Percentiles rank a stretch among this genome's conserved stretches.
Conservation (phyloP, 2,329 filamentous ascomycete species). For the Cadophora luteo-olivacea region DNA sequence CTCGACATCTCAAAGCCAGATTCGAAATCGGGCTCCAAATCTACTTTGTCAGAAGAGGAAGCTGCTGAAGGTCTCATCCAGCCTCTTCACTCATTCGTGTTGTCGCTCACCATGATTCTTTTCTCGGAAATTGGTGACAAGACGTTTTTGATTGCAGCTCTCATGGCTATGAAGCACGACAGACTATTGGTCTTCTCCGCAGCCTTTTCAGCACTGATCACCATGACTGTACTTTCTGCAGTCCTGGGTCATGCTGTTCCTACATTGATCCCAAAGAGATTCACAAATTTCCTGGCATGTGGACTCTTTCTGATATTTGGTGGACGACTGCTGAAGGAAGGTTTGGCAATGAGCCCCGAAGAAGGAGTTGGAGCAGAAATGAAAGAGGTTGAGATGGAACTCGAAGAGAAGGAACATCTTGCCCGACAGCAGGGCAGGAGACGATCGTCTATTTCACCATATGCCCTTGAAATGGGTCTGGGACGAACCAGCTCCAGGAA, state of each 20-base stretch:
- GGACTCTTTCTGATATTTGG: slow-evolving; percentile 91
- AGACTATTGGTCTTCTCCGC: slow-evolving; percentile 92
- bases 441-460: slow-evolving; percentile 73
- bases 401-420: slow-evolving; percentile 89
- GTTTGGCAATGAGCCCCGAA: slow-evolving; percentile 84
- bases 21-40: slow-evolving; percentile 46
- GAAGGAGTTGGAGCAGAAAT: slow-evolving; percentile 97
- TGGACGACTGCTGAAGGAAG: slow-evolving; percentile 82
- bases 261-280: slow-evolving; percentile 84
- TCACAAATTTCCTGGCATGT: slow-evolving; percentile 88
- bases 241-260: slow-evolving; percentile 92
- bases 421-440: slow-evolving; percentile 70
- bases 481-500: slow-evolving; percentile 67
- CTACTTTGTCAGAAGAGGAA: slow-evolving; percentile 48
- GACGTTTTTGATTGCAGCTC: slow-evolving; percentile 93
- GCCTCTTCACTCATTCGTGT: slow-evolving; percentile 85
- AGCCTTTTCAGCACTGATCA: slow-evolving; percentile 87
- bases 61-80: slow-evolving; percentile 70
- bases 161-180: slow-evolving; percentile 99
- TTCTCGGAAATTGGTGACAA: slow-evolving; percentile 98
- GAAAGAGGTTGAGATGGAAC: slow-evolving; percentile 93
- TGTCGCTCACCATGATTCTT: slow-evolving; percentile 96
- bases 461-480: slow-evolving; percentile 81
- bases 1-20: slow-evolving; percentile 57
- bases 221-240: slow-evolving; percentile 95